These are phyloP conservation scores for Dendrocalamus latiflorus DNA, from an alignment of 202 grass and related monocot genomes.

Conservation along the genomic window DNA sequence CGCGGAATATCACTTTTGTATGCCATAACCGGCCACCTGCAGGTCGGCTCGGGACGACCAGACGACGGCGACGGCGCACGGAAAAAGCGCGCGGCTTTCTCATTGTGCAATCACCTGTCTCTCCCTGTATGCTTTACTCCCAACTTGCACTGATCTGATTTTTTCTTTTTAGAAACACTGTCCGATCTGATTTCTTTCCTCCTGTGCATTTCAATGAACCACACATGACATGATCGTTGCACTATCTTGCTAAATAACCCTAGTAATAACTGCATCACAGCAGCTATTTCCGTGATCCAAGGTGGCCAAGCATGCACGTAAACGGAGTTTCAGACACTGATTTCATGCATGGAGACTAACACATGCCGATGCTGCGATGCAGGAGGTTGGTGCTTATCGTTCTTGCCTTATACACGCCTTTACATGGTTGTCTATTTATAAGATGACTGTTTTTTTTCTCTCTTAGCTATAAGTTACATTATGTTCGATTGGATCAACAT, in stretches of 20 bases:
- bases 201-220: not conserved
- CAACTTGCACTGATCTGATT: not conserved
- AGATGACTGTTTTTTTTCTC: too few relatives aligned
- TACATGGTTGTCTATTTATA: too few relatives aligned
- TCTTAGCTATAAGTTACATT: too few relatives aligned
- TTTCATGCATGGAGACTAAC: not conserved
- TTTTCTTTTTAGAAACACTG: too few relatives aligned
- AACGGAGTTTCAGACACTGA: not conserved
- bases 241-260: too few relatives aligned
- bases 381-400: too few relatives aligned
- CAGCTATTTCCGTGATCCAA: too few relatives aligned
- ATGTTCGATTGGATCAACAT: too few relatives aligned
- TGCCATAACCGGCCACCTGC: not conserved
- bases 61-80: not conserved
- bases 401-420: too few relatives aligned
- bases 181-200: not conserved
- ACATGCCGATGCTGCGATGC: too few relatives aligned
- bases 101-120: not conserved
- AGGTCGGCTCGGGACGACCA: not conserved
- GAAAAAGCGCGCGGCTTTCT: not conserved
- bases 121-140: constrained; percentile 21
- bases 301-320: not conserved
- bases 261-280: too few relatives aligned
- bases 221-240: not conserved
- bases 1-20: not conserved